Conservation (phyloP, 2,329 filamentous ascomycete genomes). For the Tolypocladium pustulatum region DNA sequence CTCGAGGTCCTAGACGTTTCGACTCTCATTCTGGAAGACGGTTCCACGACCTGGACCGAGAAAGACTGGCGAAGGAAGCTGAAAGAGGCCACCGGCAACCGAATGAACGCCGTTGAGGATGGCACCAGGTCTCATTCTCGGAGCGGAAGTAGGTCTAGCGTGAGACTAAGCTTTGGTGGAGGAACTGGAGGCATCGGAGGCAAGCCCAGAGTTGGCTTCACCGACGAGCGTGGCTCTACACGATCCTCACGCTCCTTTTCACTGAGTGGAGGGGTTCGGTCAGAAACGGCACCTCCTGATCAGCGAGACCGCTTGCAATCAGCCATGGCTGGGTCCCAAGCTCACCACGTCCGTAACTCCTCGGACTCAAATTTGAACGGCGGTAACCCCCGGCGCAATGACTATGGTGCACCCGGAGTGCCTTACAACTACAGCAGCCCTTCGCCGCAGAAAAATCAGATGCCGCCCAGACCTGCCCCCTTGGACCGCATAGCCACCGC, state of each 20-base stretch:
- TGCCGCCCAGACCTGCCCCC: conserved; percentile 26
- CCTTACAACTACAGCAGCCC: conserved; percentile 11
- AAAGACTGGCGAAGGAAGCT: conserved; percentile 80
- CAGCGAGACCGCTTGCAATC: conserved; percentile 25
- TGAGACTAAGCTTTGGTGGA: conserved; percentile 39
- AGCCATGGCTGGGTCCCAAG: conserved; percentile 18
- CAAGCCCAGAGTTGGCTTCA: conserved; percentile 43
- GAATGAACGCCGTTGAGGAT: conserved; percentile 59
- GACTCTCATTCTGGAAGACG: conserved; percentile 65
- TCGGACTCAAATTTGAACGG: conserved; percentile 31
- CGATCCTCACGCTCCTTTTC: conserved; percentile 44
- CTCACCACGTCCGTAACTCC: conserved; percentile 33
- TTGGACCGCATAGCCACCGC: conserved; percentile 36
- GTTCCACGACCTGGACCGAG: conserved; percentile 70
- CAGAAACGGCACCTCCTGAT: conserved; percentile 40
- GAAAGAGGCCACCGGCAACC: conserved; percentile 75
- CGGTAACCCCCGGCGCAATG: conserved; percentile 9
- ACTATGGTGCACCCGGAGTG: conserved; percentile 13
- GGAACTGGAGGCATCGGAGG: conserved; percentile 16
- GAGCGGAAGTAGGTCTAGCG: conserved; percentile 48
- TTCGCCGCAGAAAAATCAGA: conserved; percentile 22
- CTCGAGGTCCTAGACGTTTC: conserved; percentile 81
- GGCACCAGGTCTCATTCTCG: conserved; percentile 32
- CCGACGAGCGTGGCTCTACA: conserved; percentile 39
- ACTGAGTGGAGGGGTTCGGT: conserved; percentile 31